Base-by-base conservation (phyloP, 176 grass and related monocot species). In the Paspalum notatum region DNA sequence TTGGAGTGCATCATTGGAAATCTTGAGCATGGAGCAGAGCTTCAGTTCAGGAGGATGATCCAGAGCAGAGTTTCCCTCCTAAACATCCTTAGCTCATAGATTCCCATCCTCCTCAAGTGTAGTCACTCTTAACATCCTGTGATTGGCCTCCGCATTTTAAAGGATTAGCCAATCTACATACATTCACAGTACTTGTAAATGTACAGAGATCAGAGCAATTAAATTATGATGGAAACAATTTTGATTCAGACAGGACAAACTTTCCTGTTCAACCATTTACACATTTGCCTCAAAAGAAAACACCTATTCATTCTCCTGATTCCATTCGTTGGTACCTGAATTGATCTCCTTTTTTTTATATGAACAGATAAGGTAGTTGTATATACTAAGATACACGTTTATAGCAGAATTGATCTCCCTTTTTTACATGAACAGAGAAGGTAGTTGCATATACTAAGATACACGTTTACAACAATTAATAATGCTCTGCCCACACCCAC, bases 51-150 rank as follows among this genome's bases (percentile, higher is more conserved):
- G 89, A 82, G 77, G 71, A 67, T 90, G 74, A 84, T 90, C 75
- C 89, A 80, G 49, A 83, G 62, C 66, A 90, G 89, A 90, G 89
- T 90, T 48, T 49, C 84, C 12, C 84, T 90, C 59, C 84, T 90
- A n/a, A 87, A 90, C 68, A 73, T 72, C 62, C 67, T 85, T 47
- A 85, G 84, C 68, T 85, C 76, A 65, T 80, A 80, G 77, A 58
- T 71, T 26, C n/a, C n/a, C n/a, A n/a, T n/a, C n/a, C 81, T 24
- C 62, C 55, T 75, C 22, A 64, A 66, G 56, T 25, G 56, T 65
- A 64, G n/a, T 8, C 37, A 79, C 67, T 85, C 83, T 64, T 64
- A 85, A 13, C 38, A 66, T 17, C 76, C 68, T 80, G 84, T 37
- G 47, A 80, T 80, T 85, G 75, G 76, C 66, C 56, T 85, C 83